Evolutionary conservation across 768 basidiomycete genomes (phyloP).

Genomic region (Saitozyma sp.): DNA sequence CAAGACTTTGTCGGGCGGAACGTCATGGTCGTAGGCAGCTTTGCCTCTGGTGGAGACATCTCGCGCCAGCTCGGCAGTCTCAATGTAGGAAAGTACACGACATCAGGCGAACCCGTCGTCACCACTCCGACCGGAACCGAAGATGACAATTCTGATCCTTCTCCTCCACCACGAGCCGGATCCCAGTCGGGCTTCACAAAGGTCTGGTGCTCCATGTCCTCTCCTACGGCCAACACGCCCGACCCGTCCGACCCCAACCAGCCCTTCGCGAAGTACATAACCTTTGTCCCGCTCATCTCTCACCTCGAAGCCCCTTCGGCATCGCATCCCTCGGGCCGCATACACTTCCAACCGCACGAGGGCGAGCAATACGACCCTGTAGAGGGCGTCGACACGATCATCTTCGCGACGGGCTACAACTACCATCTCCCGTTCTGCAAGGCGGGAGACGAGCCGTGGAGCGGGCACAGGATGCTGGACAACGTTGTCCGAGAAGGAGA

Average conservation of each 20-base stretch:
- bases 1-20: slow-evolving; percentile 41
- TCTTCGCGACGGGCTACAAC: slow-evolving; percentile 55
- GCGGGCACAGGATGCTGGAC: slow-evolving; percentile 17
- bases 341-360: slow-evolving; percentile 44
- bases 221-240: slow-evolving; percentile 19
- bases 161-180: neutral
- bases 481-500: slow-evolving; percentile 21
- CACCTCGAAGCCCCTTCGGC: slow-evolving; percentile 18
- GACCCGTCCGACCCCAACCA: slow-evolving; percentile 18
- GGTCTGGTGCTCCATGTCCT: slow-evolving; percentile 39
- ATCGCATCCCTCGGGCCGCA: slow-evolving; percentile 14
- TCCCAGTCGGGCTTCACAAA: slow-evolving; percentile 19
- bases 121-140: neutral
- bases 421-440: slow-evolving; percentile 52
- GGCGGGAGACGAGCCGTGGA: slow-evolving; percentile 47
- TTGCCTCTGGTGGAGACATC: slow-evolving; percentile 54
- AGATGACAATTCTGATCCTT: neutral
- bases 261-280: slow-evolving; percentile 49
- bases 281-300: slow-evolving; percentile 32
- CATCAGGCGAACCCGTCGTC: slow-evolving; percentile 6
- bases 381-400: slow-evolving; percentile 48
- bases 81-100: slow-evolving; percentile 15
- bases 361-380: neutral
- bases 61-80: slow-evolving; percentile 31
- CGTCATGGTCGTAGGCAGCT: slow-evolving; percentile 53